Percentiles rank a stretch among this genome's conserved stretches.
Conservation (phyloP, 352 stramenopile species). For the Globisporangium irregulare region DNA sequence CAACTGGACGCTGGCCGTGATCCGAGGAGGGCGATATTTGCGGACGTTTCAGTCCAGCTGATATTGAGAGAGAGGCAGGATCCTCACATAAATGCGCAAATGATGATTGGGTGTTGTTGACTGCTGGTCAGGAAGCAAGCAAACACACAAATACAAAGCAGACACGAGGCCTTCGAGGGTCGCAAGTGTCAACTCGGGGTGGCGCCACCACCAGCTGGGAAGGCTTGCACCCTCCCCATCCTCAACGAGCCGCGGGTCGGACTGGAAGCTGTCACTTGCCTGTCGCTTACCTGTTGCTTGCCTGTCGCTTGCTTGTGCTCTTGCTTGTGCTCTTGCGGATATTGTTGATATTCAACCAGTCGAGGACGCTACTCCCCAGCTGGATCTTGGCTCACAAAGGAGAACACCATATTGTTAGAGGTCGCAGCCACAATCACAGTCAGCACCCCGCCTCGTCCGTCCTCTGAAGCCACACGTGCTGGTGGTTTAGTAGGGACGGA, state of each 20-base stretch:
- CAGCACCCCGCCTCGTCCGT: background rate
- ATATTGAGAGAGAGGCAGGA: background rate
- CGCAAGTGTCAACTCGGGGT: constrained; percentile 6
- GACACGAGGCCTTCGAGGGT: background rate
- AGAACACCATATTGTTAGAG: background rate
- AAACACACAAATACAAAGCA: background rate
- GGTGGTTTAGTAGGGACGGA: background rate
- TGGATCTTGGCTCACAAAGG: background rate
- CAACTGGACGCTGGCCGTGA: background rate
- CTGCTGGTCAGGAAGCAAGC: background rate
- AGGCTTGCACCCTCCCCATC: background rate
- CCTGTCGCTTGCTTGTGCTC: background rate
- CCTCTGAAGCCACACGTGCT: background rate
- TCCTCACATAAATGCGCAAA: background rate
- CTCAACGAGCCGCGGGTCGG: background rate
- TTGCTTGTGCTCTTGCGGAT: background rate
- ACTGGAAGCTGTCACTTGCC: background rate
- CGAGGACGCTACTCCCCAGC: constrained; percentile 3
- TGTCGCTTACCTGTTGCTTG: background rate
- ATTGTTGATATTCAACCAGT: constrained; percentile 5
- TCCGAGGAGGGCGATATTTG: background rate
- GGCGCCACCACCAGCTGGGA: constrained; percentile 6
- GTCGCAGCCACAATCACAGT: background rate
- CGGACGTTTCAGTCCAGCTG: constrained; percentile 5
- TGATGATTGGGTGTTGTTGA: background rate